Evolutionary conservation across 495 filamentous ascomycete species (phyloP).

Genomic region (Lophium mytilinum): DNA sequence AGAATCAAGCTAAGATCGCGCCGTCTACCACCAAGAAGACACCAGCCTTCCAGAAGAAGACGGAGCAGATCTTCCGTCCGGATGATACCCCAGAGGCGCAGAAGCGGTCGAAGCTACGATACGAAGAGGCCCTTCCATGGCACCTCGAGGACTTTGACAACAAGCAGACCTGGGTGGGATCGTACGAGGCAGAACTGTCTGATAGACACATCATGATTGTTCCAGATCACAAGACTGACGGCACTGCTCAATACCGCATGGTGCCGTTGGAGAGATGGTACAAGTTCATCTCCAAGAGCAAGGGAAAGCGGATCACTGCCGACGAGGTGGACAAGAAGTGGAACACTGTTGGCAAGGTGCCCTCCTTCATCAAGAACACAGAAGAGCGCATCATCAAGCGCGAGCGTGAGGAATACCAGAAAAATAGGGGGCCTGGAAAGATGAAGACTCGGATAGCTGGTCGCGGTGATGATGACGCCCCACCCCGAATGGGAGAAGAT

Average conservation of each 20-base stretch:
- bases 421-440: background rate
- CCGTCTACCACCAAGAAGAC: slow-evolving; percentile 57
- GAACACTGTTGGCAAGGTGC: slow-evolving; percentile 61
- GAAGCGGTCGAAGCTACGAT: slow-evolving; percentile 69
- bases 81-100: slow-evolving; percentile 67
- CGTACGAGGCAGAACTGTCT: slow-evolving; percentile 77
- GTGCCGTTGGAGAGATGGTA: slow-evolving; percentile 93
- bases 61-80: slow-evolving; percentile 46
- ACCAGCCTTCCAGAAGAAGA: slow-evolving; percentile 68
- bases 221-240: slow-evolving; percentile 40
- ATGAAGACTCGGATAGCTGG: slow-evolving; percentile 18
- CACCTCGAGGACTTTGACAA: slow-evolving; percentile 93
- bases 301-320: slow-evolving; percentile 69
- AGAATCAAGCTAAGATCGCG: slow-evolving; percentile 81
- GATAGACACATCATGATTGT: slow-evolving; percentile 69
- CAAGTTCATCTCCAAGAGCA: slow-evolving; percentile 73
- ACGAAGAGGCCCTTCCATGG: slow-evolving; percentile 94
- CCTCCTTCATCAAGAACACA: slow-evolving; percentile 57
- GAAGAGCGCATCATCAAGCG: slow-evolving; percentile 7
- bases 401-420: slow-evolving; percentile 5
- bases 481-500: slow-evolving; percentile 57
- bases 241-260: slow-evolving; percentile 56
- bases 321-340: slow-evolving; percentile 81
- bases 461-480: slow-evolving; percentile 17
- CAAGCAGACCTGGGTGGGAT: slow-evolving; percentile 86